Conservation (phyloP, 2,329 filamentous ascomycete genomes). For the Elsinoe ampelina region DNA sequence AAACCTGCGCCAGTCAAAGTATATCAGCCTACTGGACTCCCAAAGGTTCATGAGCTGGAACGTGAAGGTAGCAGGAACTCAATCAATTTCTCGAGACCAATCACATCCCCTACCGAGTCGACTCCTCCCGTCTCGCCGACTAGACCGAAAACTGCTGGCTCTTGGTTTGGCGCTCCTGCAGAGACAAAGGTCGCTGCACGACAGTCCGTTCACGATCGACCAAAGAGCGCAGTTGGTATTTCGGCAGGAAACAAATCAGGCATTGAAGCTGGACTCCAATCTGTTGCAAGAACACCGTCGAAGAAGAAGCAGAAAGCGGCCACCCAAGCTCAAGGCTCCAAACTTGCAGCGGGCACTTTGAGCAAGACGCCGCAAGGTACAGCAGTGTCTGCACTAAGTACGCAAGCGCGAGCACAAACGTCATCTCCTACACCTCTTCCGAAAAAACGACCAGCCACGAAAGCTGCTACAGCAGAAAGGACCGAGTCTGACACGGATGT, state of each 20-base stretch:
- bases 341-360: conserved; percentile 44
- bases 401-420: background rate
- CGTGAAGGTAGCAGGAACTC: conserved; percentile 34
- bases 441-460: conserved; percentile 13
- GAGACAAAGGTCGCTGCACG: conserved; percentile 17
- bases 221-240: conserved; percentile 23
- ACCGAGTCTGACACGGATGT: conserved; percentile 18
- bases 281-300: conserved; percentile 31
- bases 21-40: conserved; percentile 16
- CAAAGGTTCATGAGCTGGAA: conserved; percentile 27
- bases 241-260: conserved; percentile 20
- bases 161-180: conserved; percentile 31
- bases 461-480: background rate
- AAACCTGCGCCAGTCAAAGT: conserved; percentile 35
- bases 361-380: conserved; percentile 41
- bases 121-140: conserved; percentile 22
- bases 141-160: conserved; percentile 18
- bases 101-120: conserved; percentile 35
- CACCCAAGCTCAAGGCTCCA: conserved; percentile 30
- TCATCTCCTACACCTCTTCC: conserved; percentile 1
- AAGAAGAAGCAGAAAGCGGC: conserved; percentile 33
- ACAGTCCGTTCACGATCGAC: conserved; percentile 23
- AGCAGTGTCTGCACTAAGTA: conserved; percentile 27
- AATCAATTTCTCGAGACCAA: conserved; percentile 48
- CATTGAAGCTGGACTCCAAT: conserved; percentile 28